These are phyloP conservation scores for Ophiosphaerella narmari DNA, from an alignment of 2,329 filamentous ascomycete species.

Conservation along the genomic window DNA sequence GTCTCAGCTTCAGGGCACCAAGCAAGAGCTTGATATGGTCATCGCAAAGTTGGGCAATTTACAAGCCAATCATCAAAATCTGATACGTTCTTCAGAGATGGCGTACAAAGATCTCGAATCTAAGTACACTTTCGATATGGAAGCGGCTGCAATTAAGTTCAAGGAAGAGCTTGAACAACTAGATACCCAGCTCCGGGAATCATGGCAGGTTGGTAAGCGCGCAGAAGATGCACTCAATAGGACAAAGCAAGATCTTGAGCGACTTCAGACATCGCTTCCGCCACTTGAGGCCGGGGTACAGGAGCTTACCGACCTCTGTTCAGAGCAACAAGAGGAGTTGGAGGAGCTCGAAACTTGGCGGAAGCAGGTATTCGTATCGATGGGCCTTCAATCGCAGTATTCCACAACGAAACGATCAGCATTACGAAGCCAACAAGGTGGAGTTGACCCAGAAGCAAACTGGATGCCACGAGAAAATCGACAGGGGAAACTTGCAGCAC, in stretches of 20 bases:
- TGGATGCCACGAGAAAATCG: slow-evolving; percentile 22
- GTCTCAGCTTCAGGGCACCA: slow-evolving; percentile 19
- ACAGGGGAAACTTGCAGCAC: slow-evolving; percentile 28
- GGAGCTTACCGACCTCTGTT: slow-evolving; percentile 31
- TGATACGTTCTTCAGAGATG: slow-evolving; percentile 23
- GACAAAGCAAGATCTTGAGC: slow-evolving; percentile 17
- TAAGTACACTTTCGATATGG: slow-evolving; percentile 21
- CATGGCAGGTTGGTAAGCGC: slow-evolving; percentile 6
- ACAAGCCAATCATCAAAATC: slow-evolving; percentile 22
- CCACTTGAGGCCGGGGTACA: slow-evolving; percentile 26
- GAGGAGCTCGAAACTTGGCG: slow-evolving; percentile 30
- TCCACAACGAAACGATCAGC: slow-evolving; percentile 11
- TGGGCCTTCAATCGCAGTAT: slow-evolving; percentile 24
- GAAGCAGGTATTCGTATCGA: slow-evolving; percentile 31
- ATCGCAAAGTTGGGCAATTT: slow-evolving; percentile 20
- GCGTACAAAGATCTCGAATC: slow-evolving; percentile 18
- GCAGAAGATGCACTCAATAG: slow-evolving; percentile 16
- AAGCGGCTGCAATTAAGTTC: slow-evolving; percentile 15
- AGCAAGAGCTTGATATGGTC: slow-evolving; percentile 20
- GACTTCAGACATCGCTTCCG: slow-evolving; percentile 19
- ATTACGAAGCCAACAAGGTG: slow-evolving; percentile 16
- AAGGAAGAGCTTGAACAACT: slow-evolving; percentile 20
- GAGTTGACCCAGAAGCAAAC: slow-evolving; percentile 11
- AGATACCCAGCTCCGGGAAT: slow-evolving; percentile 20
- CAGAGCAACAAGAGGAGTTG: slow-evolving; percentile 37